phyloP scores from a whole-genome alignment of 2,329 filamentous ascomycete genomes.

The Amesomyces nigricolor region DNA sequence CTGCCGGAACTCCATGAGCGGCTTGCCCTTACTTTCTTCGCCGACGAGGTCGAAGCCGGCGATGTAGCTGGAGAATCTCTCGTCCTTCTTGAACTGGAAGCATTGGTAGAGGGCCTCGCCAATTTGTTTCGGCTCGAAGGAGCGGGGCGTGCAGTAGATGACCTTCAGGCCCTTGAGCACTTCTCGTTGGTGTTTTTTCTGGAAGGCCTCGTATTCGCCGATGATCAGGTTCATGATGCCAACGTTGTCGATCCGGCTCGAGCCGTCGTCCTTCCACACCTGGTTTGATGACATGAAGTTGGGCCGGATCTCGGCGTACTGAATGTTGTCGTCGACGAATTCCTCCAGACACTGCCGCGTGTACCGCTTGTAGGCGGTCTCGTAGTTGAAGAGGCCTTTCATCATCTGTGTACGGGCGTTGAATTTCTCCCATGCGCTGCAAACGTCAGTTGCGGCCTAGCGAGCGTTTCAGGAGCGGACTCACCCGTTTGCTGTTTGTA shows the following conservation, averaged over 20 bases:
- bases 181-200: constrained; percentile 29
- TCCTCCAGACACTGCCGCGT: constrained; percentile 54
- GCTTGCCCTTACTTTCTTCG: constrained; percentile 57
- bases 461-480: constrained; percentile 19
- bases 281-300: constrained; percentile 62
- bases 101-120: constrained; percentile 54
- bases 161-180: constrained; percentile 62
- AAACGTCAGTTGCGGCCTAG: constrained; percentile 1
- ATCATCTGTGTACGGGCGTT: constrained; percentile 65
- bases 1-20: constrained; percentile 49
- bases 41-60: constrained; percentile 68
- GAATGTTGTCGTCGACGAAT: constrained; percentile 59
- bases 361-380: constrained; percentile 56
- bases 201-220: constrained; percentile 47
- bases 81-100: constrained; percentile 48
- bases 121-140: constrained; percentile 46
- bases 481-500: constrained; percentile 51
- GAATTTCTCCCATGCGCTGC: constrained; percentile 51
- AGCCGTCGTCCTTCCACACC: constrained; percentile 54
- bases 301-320: constrained; percentile 65
- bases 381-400: constrained; percentile 66
- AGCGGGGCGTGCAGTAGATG: constrained; percentile 65
- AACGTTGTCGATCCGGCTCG: constrained; percentile 44
- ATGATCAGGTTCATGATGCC: constrained; percentile 58
- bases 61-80: constrained; percentile 51